Conservation (phyloP, 805 yeast genomes). For the Lachancea thermotolerans region DNA sequence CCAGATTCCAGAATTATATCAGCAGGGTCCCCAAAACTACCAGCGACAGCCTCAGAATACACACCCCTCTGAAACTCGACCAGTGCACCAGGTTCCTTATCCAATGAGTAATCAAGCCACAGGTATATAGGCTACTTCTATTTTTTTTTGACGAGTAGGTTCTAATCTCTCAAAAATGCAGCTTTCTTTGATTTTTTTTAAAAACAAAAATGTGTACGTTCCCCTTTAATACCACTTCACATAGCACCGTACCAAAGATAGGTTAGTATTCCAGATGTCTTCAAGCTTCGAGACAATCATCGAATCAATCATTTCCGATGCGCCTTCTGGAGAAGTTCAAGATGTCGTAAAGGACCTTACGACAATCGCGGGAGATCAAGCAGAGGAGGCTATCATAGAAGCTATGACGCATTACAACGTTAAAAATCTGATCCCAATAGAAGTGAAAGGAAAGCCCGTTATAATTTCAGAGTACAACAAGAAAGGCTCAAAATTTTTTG, state of each 20-base stretch:
- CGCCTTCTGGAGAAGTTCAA: constrained; percentile 32
- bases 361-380: constrained; percentile 36
- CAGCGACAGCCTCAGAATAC: background rate
- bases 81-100: constrained; percentile 5
- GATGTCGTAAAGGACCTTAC: constrained; percentile 37
- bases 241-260: background rate
- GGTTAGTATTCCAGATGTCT: background rate
- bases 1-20: constrained; percentile 4
- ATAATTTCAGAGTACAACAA: constrained; percentile 46
- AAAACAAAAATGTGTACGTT: background rate
- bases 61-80: background rate
- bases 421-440: constrained; percentile 32
- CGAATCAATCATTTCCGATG: constrained; percentile 23
- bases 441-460: constrained; percentile 30
- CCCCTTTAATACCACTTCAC: too few species aligned
- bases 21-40: constrained; percentile 8
- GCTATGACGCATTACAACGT: constrained; percentile 38
- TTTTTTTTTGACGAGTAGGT: background rate
- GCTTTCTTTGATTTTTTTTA: background rate
- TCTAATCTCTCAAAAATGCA: background rate
- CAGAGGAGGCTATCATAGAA: constrained; percentile 30
- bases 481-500: constrained; percentile 48
- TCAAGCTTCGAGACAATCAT: constrained; percentile 24
- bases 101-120: constrained; percentile 17
- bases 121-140: constrained; percentile 6